A percentile compares a stretch with the other conserved stretches of the same genome.
Conservation (phyloP, 148 eudicot genomes). For the Hydrangea macrophylla region DNA sequence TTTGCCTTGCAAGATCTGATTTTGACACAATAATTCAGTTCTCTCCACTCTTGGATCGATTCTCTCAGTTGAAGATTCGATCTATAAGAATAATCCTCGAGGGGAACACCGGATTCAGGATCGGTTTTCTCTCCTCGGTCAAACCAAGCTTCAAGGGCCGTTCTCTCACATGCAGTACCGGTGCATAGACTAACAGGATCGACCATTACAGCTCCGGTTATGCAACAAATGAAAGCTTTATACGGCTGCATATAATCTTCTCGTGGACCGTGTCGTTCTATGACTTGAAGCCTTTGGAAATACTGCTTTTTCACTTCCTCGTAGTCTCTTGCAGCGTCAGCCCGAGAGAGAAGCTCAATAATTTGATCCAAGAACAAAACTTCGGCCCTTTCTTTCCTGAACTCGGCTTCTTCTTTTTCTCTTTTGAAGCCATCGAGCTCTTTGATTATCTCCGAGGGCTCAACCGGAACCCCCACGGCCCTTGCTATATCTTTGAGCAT, state of each 20-base stretch:
- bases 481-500: slow-evolving; percentile 34
- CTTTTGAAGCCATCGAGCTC: slow-evolving; percentile 30
- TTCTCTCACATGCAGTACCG: slow-evolving; percentile 43
- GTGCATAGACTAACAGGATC: slow-evolving; percentile 49
- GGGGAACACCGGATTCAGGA: slow-evolving; percentile 35
- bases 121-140: slow-evolving; percentile 33
- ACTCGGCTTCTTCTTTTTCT: slow-evolving; percentile 36
- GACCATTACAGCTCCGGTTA: slow-evolving; percentile 30
- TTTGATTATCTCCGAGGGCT: slow-evolving; percentile 31
- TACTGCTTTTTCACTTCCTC: slow-evolving; percentile 32
- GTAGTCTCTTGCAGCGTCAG: slow-evolving; percentile 44
- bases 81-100: slow-evolving; percentile 34
- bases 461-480: slow-evolving; percentile 36
- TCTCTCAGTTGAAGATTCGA: slow-evolving; percentile 36
- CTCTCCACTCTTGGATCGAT: slow-evolving; percentile 46
- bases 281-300: slow-evolving; percentile 32
- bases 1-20: slow-evolving; percentile 35
- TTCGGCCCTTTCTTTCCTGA: slow-evolving; percentile 40
- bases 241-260: slow-evolving; percentile 34
- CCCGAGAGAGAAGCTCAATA: slow-evolving; percentile 37
- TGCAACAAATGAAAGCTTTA: slow-evolving; percentile 35
- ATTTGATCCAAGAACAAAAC: slow-evolving; percentile 33
- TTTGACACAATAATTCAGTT: slow-evolving; percentile 34
- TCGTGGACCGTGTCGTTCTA: slow-evolving; percentile 26
- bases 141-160: slow-evolving; percentile 35